These are phyloP conservation scores for Smittium mucronatum DNA, from an alignment of 371 early-diverging fungal species.

Conservation along the genomic window DNA sequence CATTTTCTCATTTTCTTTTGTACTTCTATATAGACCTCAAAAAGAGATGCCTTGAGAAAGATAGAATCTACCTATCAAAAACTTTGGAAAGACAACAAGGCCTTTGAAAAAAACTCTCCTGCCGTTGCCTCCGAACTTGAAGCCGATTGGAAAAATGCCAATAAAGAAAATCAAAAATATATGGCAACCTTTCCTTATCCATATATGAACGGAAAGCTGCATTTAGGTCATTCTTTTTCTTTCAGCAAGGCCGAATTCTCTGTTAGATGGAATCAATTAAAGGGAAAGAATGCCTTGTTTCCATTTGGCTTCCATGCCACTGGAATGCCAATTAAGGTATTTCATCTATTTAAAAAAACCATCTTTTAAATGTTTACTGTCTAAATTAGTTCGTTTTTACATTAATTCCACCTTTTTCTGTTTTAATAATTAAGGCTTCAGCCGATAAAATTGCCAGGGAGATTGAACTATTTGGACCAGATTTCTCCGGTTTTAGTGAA, in stretches of 20 bases:
- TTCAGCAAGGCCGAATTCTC: constrained; percentile 97
- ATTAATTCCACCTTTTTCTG: not conserved
- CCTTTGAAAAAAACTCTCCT: constrained; percentile 82
- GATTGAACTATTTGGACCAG: constrained; percentile 80
- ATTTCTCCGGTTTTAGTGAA: constrained; percentile 50
- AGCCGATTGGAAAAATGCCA: constrained; percentile 35
- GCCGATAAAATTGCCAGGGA: constrained; percentile 97
- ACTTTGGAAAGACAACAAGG: constrained; percentile 62
- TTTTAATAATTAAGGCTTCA: constrained; percentile 45
- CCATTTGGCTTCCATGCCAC: constrained; percentile 99
- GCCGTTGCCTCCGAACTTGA: constrained; percentile 45
- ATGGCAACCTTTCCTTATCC: constrained; percentile 98
- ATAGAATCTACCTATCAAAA: constrained; percentile 66
- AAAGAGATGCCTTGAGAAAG: constrained; percentile 68
- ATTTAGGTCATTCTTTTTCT: constrained; percentile 98
- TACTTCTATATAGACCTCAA: constrained; percentile 37
- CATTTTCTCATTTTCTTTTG: not conserved
- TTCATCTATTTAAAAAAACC: not conserved
- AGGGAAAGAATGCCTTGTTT: constrained; percentile 91
- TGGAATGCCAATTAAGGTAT: constrained; percentile 98
- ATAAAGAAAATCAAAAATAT: constrained; percentile 71
- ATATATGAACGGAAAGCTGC: constrained; percentile 99
- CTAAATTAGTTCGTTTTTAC: not conserved
- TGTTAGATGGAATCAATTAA: constrained; percentile 82
- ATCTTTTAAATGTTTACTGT: not conserved